phyloP scores from a whole-genome alignment of 805 yeast species.

The Wickerhamiella domercqiae region DNA sequence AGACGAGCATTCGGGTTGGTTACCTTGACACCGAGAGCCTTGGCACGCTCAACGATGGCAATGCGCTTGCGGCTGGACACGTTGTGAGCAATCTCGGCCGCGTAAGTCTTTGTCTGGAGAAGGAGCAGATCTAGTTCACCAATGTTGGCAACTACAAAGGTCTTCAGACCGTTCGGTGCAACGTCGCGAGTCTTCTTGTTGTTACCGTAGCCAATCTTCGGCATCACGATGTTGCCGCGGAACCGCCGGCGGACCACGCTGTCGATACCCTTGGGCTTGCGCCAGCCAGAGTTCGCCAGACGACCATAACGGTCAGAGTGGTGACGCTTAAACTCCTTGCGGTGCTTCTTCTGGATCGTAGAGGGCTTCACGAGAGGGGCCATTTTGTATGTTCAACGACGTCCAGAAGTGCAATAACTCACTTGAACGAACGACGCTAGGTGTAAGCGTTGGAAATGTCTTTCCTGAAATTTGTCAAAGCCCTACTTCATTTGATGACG shows the following conservation, averaged over 20 bases:
- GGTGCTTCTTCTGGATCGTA: conserved; percentile 98
- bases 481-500: too few relatives aligned
- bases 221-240: conserved; percentile 98
- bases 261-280: conserved; percentile 99
- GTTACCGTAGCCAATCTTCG: conserved; percentile 99
- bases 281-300: conserved; percentile 89
- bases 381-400: conserved; percentile 45
- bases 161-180: conserved; percentile 96
- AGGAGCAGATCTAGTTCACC: conserved; percentile 83
- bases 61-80: conserved; percentile 98
- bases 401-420: too few relatives aligned
- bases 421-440: neutral
- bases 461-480: neutral
- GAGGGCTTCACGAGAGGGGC: conserved; percentile 92
- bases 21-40: conserved; percentile 95
- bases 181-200: conserved; percentile 96
- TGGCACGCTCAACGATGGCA: conserved; percentile 89
- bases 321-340: conserved; percentile 98
- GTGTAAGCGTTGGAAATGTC: neutral
- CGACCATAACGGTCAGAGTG: conserved; percentile 99
- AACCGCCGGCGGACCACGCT: conserved; percentile 96
- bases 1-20: conserved; percentile 99
- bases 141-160: conserved; percentile 81
- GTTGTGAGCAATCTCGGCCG: conserved; percentile 99
- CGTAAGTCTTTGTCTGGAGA: conserved; percentile 95